phyloP scores from a whole-genome alignment of 805 yeast genomes.

The Vanderwaltozyma polyspora region DNA sequence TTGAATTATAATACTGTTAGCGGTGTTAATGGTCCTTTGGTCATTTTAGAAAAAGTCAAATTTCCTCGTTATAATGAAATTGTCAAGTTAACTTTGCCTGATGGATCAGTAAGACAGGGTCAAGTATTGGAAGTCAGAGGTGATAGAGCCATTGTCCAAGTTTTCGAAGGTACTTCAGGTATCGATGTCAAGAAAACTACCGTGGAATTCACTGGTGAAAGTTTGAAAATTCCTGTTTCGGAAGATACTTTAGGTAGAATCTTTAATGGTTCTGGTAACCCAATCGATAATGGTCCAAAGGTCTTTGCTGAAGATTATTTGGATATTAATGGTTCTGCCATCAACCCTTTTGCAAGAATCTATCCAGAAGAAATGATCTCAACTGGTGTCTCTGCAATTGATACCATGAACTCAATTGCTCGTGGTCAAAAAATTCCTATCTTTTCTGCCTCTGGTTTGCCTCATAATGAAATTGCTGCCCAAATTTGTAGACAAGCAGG shows the following conservation, averaged over 20 bases:
- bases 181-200: slow-evolving; percentile 96
- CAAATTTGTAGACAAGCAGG: slow-evolving; percentile 99
- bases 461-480: slow-evolving; percentile 99
- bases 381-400: slow-evolving; percentile 97
- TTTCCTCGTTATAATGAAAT: slow-evolving; percentile 91
- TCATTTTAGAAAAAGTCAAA: slow-evolving; percentile 75
- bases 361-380: slow-evolving; percentile 99
- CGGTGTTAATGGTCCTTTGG: slow-evolving; percentile 97
- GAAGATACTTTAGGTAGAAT: slow-evolving; percentile 97
- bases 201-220: slow-evolving; percentile 94
- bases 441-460: slow-evolving; percentile 97
- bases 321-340: slow-evolving; percentile 98
- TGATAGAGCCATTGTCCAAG: slow-evolving; percentile 94
- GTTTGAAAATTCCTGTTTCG: slow-evolving; percentile 84
- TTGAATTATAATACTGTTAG: slow-evolving; percentile 91
- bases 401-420: slow-evolving; percentile 98
- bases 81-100: slow-evolving; percentile 93
- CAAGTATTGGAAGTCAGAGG: slow-evolving; percentile 98
- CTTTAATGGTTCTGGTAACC: slow-evolving; percentile 97
- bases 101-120: slow-evolving; percentile 90
- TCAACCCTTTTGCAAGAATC: slow-evolving; percentile 95
- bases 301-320: slow-evolving; percentile 97
- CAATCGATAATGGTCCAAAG: slow-evolving; percentile 96
- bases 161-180: slow-evolving; percentile 97
- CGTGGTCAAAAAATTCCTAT: slow-evolving; percentile 99